Evolutionary conservation across 2,329 filamentous ascomycete species (phyloP).

Genomic region (Apiospora kogelbergensis): DNA sequence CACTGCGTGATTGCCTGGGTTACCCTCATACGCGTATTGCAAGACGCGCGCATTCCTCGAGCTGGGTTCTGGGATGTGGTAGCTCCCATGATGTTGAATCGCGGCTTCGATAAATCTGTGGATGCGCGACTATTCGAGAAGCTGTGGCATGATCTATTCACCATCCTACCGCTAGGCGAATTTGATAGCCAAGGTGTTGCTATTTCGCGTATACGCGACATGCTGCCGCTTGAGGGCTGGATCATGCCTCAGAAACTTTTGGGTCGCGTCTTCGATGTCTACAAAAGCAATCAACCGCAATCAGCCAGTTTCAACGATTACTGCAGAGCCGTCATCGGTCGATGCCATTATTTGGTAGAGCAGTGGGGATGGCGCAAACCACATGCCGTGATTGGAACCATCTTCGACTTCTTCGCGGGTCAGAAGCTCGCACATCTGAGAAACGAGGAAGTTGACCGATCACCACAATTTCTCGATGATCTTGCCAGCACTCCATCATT

Average conservation of each 20-base stretch:
- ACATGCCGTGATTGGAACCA: constrained; percentile 55
- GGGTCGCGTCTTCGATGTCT: constrained; percentile 57
- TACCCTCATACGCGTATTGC: constrained; percentile 53
- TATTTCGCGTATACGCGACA: constrained; percentile 37
- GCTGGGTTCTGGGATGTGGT: constrained; percentile 62
- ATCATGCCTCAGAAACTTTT: constrained; percentile 55
- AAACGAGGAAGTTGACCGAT: constrained; percentile 63
- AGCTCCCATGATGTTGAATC: constrained; percentile 41
- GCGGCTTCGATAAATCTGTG: constrained; percentile 32
- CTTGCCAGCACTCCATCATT: constrained; percentile 48
- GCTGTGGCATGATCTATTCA: constrained; percentile 60
- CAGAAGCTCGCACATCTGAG: constrained; percentile 61
- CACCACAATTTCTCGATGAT: constrained; percentile 60
- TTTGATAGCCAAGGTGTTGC: constrained; percentile 57
- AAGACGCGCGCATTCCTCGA: constrained; percentile 48
- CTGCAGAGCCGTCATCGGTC: constrained; percentile 56
- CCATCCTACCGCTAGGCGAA: constrained; percentile 59
- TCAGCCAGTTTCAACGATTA: constrained; percentile 65
- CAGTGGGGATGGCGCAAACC: constrained; percentile 67
- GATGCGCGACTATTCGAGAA: constrained; percentile 53
- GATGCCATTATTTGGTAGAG: constrained; percentile 62
- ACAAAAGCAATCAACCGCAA: constrained; percentile 55
- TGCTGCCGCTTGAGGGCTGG: constrained; percentile 57
- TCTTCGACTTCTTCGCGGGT: constrained; percentile 69
- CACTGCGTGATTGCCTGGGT: constrained; percentile 56